Conservation (phyloP, 2,329 filamentous ascomycete genomes). For the Pseudogymnoascus sp. region DNA sequence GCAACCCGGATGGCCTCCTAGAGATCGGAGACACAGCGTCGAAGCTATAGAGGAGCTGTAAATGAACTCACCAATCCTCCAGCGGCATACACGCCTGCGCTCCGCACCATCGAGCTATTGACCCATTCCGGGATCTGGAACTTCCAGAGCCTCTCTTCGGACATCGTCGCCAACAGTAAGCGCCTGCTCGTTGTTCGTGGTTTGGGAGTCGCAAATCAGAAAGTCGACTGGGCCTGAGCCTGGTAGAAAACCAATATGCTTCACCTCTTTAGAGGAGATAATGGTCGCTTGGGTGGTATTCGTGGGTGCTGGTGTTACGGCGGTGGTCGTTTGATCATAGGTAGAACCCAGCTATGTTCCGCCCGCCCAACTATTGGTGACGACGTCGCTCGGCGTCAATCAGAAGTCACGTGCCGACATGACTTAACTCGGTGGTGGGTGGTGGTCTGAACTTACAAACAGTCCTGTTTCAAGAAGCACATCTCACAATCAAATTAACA, state of each 20-base stretch:
- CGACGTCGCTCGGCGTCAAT: conserved; percentile 1
- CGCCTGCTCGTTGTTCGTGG: conserved; percentile 1
- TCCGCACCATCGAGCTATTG: conserved; percentile 54
- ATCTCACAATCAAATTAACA: not conserved
- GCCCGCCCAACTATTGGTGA: not conserved
- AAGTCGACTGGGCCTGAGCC: not conserved
- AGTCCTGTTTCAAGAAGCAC: not conserved
- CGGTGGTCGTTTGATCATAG: conserved; percentile 1
- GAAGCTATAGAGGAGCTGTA: not conserved
- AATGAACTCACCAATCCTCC: conserved; percentile 49
- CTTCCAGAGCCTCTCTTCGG: conserved; percentile 59
- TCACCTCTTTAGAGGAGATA: not conserved
- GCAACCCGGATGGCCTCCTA: not conserved
- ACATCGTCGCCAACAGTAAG: conserved; percentile 34
- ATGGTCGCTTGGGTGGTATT: not conserved
- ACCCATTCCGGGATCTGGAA: conserved; percentile 59
- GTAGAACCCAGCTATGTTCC: not conserved
- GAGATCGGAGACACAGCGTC: not conserved
- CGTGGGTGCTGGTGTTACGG: not conserved
- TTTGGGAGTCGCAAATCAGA: not conserved
- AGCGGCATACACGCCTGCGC: conserved; percentile 53
- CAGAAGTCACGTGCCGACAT: not conserved
- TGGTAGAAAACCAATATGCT: not conserved
- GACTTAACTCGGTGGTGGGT: too few relatives aligned
- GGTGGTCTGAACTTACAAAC: not conserved